These are phyloP conservation scores for Exophiala bonariae DNA, from an alignment of 2,329 filamentous ascomycete genomes.

Conservation along the genomic window DNA sequence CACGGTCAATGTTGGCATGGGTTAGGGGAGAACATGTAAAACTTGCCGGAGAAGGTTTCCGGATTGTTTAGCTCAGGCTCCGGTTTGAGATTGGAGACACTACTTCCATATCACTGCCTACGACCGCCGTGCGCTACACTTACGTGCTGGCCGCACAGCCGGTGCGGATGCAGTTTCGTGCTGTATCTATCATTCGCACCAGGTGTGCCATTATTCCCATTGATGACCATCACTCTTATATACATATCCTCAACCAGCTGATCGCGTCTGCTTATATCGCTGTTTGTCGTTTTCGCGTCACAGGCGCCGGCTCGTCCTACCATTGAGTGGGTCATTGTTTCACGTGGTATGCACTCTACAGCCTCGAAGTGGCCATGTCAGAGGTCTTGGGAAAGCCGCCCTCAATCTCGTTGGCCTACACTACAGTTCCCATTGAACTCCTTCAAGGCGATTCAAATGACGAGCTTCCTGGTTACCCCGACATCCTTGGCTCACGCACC, in stretches of 20 bases:
- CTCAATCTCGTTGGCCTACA: background rate
- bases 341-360: conserved; percentile 3
- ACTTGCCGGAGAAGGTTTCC: no score
- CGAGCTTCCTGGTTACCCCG: background rate
- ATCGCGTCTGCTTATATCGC: background rate
- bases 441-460: background rate
- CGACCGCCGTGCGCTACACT: background rate
- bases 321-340: background rate
- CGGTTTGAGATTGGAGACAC: no score
- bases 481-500: background rate
- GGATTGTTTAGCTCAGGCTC: no score
- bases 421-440: background rate
- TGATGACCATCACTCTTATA: background rate
- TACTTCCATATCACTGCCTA: no score
- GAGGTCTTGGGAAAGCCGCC: background rate
- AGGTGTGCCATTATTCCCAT: background rate
- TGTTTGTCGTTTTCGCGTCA: background rate
- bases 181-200: background rate
- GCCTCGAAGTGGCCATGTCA: conserved; percentile 1
- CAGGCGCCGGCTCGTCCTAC: background rate
- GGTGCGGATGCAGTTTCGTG: background rate
- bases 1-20: no score
- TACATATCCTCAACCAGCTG: background rate
- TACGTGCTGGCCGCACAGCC: background rate
- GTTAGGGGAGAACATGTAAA: no score